Evolutionary conservation across 192 early-diverging fungal genomes (phyloP).

Genomic region (Blastocladiella britannica): DNA sequence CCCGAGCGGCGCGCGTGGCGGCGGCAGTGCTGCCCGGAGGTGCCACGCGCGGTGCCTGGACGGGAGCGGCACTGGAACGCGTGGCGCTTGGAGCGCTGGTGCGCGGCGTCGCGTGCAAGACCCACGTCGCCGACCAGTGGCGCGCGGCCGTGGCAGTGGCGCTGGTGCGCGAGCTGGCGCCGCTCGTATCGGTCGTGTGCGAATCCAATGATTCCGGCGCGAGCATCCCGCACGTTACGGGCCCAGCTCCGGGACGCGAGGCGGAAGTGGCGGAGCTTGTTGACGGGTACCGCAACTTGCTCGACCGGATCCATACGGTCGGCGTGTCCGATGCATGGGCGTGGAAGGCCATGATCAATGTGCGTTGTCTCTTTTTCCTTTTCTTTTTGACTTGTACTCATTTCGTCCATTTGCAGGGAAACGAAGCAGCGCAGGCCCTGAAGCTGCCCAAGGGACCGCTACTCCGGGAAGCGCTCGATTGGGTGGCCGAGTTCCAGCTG

Average conservation of each 20-base stretch:
- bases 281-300: neutral
- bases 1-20: too few species aligned
- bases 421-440: neutral
- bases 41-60: too few species aligned
- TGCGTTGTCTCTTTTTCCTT: too few species aligned
- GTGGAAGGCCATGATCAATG: neutral
- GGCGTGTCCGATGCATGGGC: neutral
- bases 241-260: too few species aligned
- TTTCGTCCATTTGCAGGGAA: too few species aligned
- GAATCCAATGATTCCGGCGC: too few species aligned
- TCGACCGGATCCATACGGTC: neutral
- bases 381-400: too few species aligned
- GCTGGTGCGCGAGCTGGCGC: neutral
- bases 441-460: constrained; percentile 1
- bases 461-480: neutral
- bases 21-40: too few species aligned
- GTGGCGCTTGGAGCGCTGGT: neutral
- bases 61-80: neutral
- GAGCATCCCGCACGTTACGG: too few species aligned
- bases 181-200: too few species aligned
- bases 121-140: neutral
- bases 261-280: too few species aligned
- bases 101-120: neutral
- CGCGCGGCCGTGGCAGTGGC: neutral
- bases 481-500: neutral